These are phyloP conservation scores for Graphilbum sp. DNA, from an alignment of 2,329 filamentous ascomycete genomes.

Conservation along the genomic window DNA sequence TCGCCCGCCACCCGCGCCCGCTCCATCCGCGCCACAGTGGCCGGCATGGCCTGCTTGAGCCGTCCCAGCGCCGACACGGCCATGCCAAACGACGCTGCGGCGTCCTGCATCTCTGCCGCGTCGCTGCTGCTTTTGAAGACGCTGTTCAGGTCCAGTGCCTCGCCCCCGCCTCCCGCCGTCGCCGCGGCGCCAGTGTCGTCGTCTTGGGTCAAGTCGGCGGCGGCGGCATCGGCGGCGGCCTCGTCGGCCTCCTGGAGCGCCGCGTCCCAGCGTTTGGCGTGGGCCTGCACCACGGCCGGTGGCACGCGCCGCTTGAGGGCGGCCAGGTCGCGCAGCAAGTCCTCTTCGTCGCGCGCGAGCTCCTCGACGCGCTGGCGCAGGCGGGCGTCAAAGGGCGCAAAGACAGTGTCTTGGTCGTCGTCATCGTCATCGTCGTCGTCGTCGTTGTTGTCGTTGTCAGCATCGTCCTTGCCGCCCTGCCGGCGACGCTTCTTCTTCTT, in stretches of 20 bases:
- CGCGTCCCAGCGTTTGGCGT: slow-evolving; percentile 21
- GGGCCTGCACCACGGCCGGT: slow-evolving; percentile 22
- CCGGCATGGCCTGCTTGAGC: slow-evolving; percentile 43
- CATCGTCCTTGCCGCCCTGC: neutral
- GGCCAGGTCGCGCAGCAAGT: slow-evolving; percentile 47
- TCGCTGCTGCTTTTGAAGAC: no score
- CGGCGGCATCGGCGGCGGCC: slow-evolving; percentile 6
- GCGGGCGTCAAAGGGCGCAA: slow-evolving; percentile 44
- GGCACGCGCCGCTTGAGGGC: slow-evolving; percentile 39
- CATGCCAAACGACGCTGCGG: slow-evolving; percentile 18
- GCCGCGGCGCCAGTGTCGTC: neutral
- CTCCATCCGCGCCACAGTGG: slow-evolving; percentile 48
- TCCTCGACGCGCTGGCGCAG: slow-evolving; percentile 42
- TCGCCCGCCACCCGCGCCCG: slow-evolving; percentile 42
- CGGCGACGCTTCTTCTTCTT: neutral
- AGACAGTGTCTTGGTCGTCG: slow-evolving; percentile 17
- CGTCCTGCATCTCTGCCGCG: neutral
- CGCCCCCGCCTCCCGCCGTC: no score
- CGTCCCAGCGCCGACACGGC: slow-evolving; percentile 34
- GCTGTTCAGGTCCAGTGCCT: no score
- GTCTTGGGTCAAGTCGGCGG: neutral
- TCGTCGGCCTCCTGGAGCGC: slow-evolving; percentile 26
- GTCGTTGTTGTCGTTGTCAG: neutral
- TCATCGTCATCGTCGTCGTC: no score
- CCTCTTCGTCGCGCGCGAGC: slow-evolving; percentile 45